Percentiles rank a stretch among this genome's conserved stretches.
phyloP scores from a whole-genome alignment of 1,284 basidiomycete genomes.

The Cryptococcus jaspeensis region DNA sequence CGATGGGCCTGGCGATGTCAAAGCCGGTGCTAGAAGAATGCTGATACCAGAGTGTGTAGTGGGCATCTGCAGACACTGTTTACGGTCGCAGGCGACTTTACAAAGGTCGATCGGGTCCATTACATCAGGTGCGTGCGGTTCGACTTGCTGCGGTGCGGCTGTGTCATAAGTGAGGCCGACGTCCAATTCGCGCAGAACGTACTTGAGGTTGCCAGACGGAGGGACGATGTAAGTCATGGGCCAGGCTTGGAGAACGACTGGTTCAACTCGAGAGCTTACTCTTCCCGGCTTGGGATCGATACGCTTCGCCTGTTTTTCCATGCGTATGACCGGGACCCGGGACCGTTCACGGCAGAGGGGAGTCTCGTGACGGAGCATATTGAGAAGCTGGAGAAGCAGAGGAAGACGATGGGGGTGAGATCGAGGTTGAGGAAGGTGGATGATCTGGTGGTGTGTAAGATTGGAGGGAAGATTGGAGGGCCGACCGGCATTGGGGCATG shows the following conservation, averaged over 20 bases:
- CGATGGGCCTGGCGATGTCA: too few relatives aligned
- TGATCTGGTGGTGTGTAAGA: conserved; percentile 64
- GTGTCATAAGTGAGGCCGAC: conserved; percentile 16
- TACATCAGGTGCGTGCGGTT: conserved; percentile 68
- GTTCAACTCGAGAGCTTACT: conserved; percentile 71
- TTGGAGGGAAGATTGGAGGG: too few relatives aligned
- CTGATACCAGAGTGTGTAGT: conserved; percentile 17
- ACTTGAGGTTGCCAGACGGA: conserved; percentile 64
- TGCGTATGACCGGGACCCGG: conserved; percentile 55
- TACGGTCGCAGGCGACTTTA: conserved; percentile 58
- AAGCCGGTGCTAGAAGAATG: too few relatives aligned
- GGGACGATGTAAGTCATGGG: conserved; percentile 74
- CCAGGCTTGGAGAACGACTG: conserved; percentile 63
- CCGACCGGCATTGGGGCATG: conserved; percentile 61
- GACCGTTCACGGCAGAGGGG: conserved; percentile 24
- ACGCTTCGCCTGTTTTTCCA: conserved; percentile 65
- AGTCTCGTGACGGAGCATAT: conserved; percentile 16
- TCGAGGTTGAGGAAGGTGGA: conserved; percentile 48
- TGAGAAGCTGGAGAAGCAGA: conserved; percentile 20
- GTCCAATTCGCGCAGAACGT: conserved; percentile 55
- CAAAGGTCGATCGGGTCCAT: conserved; percentile 65
- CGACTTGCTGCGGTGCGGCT: too few relatives aligned
- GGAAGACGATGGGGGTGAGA: conserved; percentile 13
- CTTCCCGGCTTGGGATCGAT: conserved; percentile 77
- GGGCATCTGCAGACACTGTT: conserved; percentile 54